A percentile compares a stretch with the other conserved stretches of the same genome.
phyloP scores from a whole-genome alignment of 805 yeast species.

The Suhomyces vadensis region DNA sequence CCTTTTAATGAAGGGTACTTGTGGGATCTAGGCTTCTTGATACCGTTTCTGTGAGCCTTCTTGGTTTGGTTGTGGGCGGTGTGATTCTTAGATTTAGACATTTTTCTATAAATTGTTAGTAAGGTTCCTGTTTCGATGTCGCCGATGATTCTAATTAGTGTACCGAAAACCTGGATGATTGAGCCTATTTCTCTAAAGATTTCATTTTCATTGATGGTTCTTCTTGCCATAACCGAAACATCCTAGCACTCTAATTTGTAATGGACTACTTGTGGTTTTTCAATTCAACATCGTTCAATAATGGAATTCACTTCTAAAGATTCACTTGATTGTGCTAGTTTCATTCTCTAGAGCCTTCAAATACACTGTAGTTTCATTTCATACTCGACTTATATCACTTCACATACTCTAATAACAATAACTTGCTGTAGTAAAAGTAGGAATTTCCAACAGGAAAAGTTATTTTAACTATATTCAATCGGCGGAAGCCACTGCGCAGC shows the following conservation, averaged over 20 bases:
- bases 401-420: conserved; percentile 7
- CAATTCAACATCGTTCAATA: no score
- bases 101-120: conserved; percentile 48
- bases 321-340: no score
- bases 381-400: neutral
- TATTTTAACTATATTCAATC: conserved; percentile 4
- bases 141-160: no score
- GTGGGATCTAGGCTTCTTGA: conserved; percentile 98
- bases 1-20: conserved; percentile 98
- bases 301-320: no score
- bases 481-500: conserved; percentile 9
- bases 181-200: no score
- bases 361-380: no score
- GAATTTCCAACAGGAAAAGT: conserved; percentile 4
- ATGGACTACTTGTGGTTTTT: no score
- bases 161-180: no score
- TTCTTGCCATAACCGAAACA: no score
- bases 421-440: conserved; percentile 6
- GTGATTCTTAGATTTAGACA: conserved; percentile 99
- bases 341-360: no score
- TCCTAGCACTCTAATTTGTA: no score
- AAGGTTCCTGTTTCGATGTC: conserved; percentile 11
- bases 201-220: no score
- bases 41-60: conserved; percentile 99
- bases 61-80: conserved; percentile 99